Base-by-base conservation (phyloP, 352 stramenopile species). In the Phytophthora brassicae region DNA sequence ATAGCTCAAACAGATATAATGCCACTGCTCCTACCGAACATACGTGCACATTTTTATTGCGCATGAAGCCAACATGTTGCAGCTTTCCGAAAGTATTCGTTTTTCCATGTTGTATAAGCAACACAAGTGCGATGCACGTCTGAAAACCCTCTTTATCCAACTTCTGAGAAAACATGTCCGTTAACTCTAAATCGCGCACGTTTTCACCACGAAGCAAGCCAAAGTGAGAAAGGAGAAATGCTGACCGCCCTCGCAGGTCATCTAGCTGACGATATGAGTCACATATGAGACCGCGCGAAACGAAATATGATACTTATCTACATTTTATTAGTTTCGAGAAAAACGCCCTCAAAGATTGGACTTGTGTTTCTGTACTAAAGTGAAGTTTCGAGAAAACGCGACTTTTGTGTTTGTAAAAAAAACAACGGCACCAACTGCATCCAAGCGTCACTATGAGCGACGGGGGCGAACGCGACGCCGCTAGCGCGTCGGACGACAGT, bases 61-160 rank as follows among this genome's bases (percentile, higher is more conserved):
- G 57, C 39, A 65, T 65, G 33, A 43, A 59, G 1, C 46, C 39
- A 22, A 58, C 26, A 28, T 60, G 48, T 11, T 66, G 58, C 2
- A 51, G 17, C 23, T 59, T 66, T 36, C 48, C 49, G 44, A 26
- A 50, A 2, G 48, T 60, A n/a, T 66, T 60, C 17, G 42, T 60
- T 50, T 60, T 60, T 1, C 42, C 49, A n/a, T 60, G 56, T 28
- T 60, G 58, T 56, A 60, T 54, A 3, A 66, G 8, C 20, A 66
- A 24, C 16, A 56, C 50, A 2, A 66, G n/a, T 17, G 41, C 39
- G 2, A 17, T 55, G 17, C 33, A 55, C 1, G 54, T 14, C 17
- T 62, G 44, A 41, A 43, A 55, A 6, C 44, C 23, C 26, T 62
- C 44, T 24, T 36, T 28, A 31, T 62, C 35, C 3, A 62, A 16